Evolutionary conservation across 441 rosid genomes (phyloP), one percentile per base, ranked within the genome.

Genomic region (Erodium texanum): DNA sequence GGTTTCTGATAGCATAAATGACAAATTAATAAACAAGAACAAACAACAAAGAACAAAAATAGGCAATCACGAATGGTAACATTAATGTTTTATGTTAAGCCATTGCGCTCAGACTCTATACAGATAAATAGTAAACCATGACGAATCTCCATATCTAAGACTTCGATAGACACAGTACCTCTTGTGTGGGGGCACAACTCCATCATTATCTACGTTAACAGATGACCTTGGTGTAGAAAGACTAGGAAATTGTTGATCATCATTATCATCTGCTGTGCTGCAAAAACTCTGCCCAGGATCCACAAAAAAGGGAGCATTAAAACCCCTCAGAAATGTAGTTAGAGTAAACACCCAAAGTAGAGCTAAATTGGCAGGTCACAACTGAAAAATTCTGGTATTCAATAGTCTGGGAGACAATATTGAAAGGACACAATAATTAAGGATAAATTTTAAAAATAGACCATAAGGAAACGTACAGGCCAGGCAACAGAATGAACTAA

Each of bases 271-370:
- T 23, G 78, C 58, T 65, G 70, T 77, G 43, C 73, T 64, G 76
- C 76, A 66, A 66, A 80, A 75, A 56, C 74, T 78, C 89, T 87
- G 69, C 62, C 67, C 58, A 71, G 73, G 80, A 68, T 45, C 32
- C 43, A 66, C 19, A 71, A 61, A 68, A 50, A 36, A 36, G 24
- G 18, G n/a, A 10, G 9, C 58, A 50, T 50, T 7, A 16, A 50
- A 50, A 50, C 10, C 48, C 48, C 48, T 12, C 48, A 18, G 24
- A 69, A 62, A 62, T 67, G 23, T 50, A 15, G 64, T 63, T 9
- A 41, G 48, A 73, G 61, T 67, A 54, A 54, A 54, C 61, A 50
- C 58, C 18, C 15, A 16, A n/a, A 2, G 58, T 19, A 16, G 58
- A 16, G 20, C 48, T 41, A 50, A 50, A 15, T 19, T 8, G 23